Percentiles rank a stretch among this genome's conserved stretches.
Conservation (phyloP, 2,329 filamentous ascomycete genomes). For the Pseudocercospora eumusae region DNA sequence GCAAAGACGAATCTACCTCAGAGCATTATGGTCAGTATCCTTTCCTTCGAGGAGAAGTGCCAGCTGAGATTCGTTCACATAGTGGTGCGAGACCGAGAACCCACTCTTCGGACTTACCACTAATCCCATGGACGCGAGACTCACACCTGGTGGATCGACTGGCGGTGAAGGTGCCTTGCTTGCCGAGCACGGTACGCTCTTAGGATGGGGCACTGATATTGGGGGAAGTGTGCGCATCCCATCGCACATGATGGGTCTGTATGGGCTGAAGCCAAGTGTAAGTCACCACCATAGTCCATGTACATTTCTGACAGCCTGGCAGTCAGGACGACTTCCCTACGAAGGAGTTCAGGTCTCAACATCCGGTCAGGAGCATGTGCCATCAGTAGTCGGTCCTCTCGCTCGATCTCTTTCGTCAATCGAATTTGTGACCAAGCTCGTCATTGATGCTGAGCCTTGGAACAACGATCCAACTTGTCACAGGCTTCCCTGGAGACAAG, state of each 20-base stretch:
- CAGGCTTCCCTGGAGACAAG: constrained; percentile 46
- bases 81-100: constrained; percentile 59
- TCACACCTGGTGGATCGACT: constrained; percentile 53
- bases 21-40: constrained; percentile 50
- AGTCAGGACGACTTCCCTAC: constrained; percentile 59
- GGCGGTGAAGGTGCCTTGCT: constrained; percentile 50
- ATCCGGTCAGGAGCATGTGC: constrained; percentile 65
- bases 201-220: constrained; percentile 56
- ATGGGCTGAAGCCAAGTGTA: constrained; percentile 53
- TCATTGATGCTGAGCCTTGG: constrained; percentile 44
- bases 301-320: background rate
- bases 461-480: constrained; percentile 45
- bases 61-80: constrained; percentile 19
- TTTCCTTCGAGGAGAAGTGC: background rate
- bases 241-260: constrained; percentile 51
- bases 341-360: constrained; percentile 61
- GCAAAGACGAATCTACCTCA: constrained; percentile 56
- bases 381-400: constrained; percentile 64
- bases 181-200: constrained; percentile 45
- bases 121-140: constrained; percentile 47
- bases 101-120: constrained; percentile 55
- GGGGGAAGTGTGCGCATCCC: constrained; percentile 56
- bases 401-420: constrained; percentile 56
- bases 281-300: constrained; percentile 18
- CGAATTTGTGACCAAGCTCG: constrained; percentile 43